These are phyloP conservation scores for Neurospora tetrasperma DNA, from an alignment of 495 filamentous ascomycete species.

Conservation along the genomic window DNA sequence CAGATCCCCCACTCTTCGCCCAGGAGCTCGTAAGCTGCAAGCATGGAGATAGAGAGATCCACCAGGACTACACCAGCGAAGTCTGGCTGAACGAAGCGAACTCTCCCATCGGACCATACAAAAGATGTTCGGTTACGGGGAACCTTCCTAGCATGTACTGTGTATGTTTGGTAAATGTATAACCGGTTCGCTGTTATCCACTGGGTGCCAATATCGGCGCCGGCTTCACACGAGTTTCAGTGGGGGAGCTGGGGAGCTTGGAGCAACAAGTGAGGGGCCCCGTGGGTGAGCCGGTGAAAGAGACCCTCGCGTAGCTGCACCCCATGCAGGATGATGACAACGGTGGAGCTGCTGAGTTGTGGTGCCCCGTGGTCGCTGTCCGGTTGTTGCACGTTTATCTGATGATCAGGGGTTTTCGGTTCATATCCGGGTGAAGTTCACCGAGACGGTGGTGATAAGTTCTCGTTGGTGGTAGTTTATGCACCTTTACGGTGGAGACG, in stretches of 20 bases:
- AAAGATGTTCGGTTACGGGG: too few relatives aligned
- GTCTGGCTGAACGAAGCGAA: background rate
- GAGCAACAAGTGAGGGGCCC: background rate
- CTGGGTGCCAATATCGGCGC: background rate
- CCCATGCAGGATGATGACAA: background rate
- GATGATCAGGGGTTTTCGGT: background rate
- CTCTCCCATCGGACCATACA: background rate
- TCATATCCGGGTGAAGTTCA: background rate
- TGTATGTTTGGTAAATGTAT: too few relatives aligned
- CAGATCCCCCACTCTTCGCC: background rate
- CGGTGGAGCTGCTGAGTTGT: background rate
- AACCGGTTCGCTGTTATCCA: background rate
- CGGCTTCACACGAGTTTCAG: background rate
- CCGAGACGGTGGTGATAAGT: background rate
- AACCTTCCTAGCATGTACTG: too few relatives aligned
- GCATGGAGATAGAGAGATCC: background rate
- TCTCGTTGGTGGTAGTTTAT: background rate
- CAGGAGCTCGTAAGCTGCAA: background rate
- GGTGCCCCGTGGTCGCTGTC: background rate
- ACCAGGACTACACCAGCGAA: background rate
- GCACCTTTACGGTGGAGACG: background rate
- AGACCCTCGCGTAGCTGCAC: background rate
- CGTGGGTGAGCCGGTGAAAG: background rate
- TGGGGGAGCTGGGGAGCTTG: background rate
- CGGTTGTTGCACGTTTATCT: too few relatives aligned